Evolutionary conservation across 768 basidiomycete species (phyloP), one percentile per base, ranked within the genome.

Genomic region (Cystobasidium onofrii): DNA sequence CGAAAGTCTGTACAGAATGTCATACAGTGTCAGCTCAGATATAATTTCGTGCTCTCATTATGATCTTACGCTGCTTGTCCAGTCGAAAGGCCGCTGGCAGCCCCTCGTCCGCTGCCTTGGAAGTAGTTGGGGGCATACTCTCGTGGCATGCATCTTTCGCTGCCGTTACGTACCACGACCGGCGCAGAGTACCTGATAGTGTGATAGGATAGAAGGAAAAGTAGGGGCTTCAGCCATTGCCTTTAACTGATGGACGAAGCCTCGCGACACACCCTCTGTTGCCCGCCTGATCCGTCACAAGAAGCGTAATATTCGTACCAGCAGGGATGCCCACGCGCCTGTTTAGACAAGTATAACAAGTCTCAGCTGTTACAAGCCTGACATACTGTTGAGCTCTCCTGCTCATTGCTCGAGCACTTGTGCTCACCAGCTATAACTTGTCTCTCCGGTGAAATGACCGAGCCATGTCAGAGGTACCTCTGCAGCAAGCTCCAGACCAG

Each of bases 291-390:
- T 60, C 57, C 15, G 57, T 60, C 17, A 60, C 27, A 15, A 60
- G 57, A 60, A 60, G 57, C 13, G 57, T 60, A 6, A 60, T 60
- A 29, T 60, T 60, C 29, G 57, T 60, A 20, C 57, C 57, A 23
- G 23, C 25, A 4, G 57, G 57, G 13, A 60, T 60, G 23, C 57
- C 57, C 10, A 60, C 57, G 9, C 57, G 57, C 57, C 57, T 60
- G 57, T n/a, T n/a, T 27, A 60, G 15, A 29, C 12, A 60, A 13
- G 10, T 55, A n/a, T 9, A 29, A 55, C 9, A 55, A 55, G 23
- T 23, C 9, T n/a, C 9, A 10, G 54, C 54, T n/a, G n/a, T n/a
- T n/a, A n/a, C n/a, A n/a, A n/a, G n/a, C n/a, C n/a, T n/a, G n/a
- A n/a, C n/a, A n/a, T n/a, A n/a, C n/a, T n/a, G n/a, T n/a, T n/a